These are phyloP conservation scores for Cryphonectria naterciae DNA, from an alignment of 2,329 filamentous ascomycete species.

Conservation along the genomic window DNA sequence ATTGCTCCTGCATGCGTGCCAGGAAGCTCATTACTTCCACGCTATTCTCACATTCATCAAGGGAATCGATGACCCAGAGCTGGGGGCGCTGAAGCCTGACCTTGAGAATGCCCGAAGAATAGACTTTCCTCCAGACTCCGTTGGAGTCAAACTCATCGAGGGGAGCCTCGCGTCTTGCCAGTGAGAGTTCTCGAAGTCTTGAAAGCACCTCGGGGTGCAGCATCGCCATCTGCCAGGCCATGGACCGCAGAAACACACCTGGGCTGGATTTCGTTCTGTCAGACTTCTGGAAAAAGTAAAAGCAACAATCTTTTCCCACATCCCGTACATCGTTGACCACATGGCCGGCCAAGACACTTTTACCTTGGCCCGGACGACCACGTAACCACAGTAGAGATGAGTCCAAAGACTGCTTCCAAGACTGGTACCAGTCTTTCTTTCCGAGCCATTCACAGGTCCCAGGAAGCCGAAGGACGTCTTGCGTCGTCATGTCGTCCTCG, in stretches of 20 bases:
- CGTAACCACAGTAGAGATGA: conserved; percentile 29
- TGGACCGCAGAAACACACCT: conserved; percentile 34
- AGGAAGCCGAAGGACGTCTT: conserved; percentile 17
- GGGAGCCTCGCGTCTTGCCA: conserved; percentile 28
- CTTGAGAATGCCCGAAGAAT: conserved; percentile 33
- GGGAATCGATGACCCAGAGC: conserved; percentile 40
- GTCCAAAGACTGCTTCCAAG: conserved; percentile 22
- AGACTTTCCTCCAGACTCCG: conserved; percentile 36
- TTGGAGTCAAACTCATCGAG: conserved; percentile 34
- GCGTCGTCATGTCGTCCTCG: conserved; percentile 30
- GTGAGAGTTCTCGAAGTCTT: conserved; percentile 24
- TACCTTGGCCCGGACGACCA: conserved; percentile 32
- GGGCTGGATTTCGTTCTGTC: conserved; percentile 45
- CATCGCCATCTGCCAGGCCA: conserved; percentile 39
- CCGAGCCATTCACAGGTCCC: conserved; percentile 29
- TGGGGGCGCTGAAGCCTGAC: conserved; percentile 32
- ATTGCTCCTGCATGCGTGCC: conserved; percentile 31
- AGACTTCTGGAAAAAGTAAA: conserved; percentile 31
- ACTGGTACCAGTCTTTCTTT: conserved; percentile 12
- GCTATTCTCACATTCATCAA: conserved; percentile 37
- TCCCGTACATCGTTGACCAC: conserved; percentile 29
- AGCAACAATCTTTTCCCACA: conserved; percentile 26
- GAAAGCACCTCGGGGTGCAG: conserved; percentile 32
- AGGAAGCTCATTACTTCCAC: conserved; percentile 35
- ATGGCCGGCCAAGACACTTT: conserved; percentile 30